A percentile compares a stretch with the other conserved stretches of the same genome.
These are phyloP conservation scores for Saturnispora halmiae DNA, from an alignment of 805 yeast species.

Conservation along the genomic window DNA sequence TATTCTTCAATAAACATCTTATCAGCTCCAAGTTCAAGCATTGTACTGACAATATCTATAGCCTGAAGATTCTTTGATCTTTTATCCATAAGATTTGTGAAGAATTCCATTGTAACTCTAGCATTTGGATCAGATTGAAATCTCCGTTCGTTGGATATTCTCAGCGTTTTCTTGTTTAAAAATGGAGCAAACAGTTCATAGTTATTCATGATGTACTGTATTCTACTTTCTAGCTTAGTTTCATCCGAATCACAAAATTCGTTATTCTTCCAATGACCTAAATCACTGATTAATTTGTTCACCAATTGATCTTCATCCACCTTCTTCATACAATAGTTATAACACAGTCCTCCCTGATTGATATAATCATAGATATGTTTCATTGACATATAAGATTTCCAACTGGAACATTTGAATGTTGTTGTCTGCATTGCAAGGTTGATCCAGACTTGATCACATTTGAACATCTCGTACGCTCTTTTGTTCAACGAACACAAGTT, in stretches of 20 bases:
- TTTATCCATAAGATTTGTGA: background rate
- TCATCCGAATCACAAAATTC: background rate
- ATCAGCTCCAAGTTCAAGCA: background rate
- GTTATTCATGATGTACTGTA: background rate
- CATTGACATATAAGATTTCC: background rate
- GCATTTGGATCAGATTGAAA: background rate
- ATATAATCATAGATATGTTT: background rate
- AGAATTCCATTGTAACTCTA: background rate
- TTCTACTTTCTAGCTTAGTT: background rate
- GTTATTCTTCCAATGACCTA: background rate
- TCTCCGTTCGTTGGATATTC: background rate
- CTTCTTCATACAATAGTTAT: constrained; percentile 2
- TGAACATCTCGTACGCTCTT: background rate
- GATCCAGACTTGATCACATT: constrained; percentile 4
- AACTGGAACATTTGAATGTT: constrained; percentile 1
- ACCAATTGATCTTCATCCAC: background rate
- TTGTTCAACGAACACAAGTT: constrained; percentile 3
- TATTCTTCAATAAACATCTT: background rate
- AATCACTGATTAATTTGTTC: background rate
- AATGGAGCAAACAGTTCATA: background rate
- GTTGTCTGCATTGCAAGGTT: background rate
- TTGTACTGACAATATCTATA: background rate
- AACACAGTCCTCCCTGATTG: background rate
- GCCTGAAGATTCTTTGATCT: background rate
- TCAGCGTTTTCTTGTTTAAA: background rate